Evolutionary conservation across 2,329 filamentous ascomycete genomes (phyloP), one percentile per base, ranked within the genome.

Genomic region (Chrysoporthe deuterocubensis): DNA sequence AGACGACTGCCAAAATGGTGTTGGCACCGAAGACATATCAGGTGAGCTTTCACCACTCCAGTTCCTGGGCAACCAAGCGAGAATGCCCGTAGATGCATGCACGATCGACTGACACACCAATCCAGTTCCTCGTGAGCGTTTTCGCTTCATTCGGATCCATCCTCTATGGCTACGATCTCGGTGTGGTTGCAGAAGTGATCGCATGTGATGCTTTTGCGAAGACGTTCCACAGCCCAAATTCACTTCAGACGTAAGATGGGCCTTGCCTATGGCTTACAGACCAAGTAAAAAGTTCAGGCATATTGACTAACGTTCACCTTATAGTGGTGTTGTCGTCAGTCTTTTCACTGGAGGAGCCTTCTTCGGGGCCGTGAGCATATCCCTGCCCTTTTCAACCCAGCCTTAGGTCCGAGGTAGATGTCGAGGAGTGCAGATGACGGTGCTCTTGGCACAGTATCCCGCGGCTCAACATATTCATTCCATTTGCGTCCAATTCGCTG

Each of bases 291-390:
- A 63, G 67, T 66, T 65, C 59, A 67, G 14, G n/a, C n/a, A 16
- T 1, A 56, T n/a, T 26, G 3, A 32, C 37, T 64, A 34, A 64
- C n/a, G 37, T 9, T 62, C 21, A 58, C 48, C 5, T 60, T 21
- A 7, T 26, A 89, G 84, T 48, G 91, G 90, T 64, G 86, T 90
- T 3, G 90, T 93, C 0, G 92, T 94, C 1, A 92, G 90, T 1
- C 84, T 94, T 68, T 94, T 95, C 77, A 95, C 92, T 0, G 90
- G 92, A 48, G 85, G 85, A n/a, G 91, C 91, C 32, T 93, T 93
- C 79, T 85, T 91, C 71, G 91, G 91, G 9, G 88, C 91, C 37
- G 57, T 60, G 34, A 60, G 57, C 37, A 60, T 4, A 60, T 11
- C 21, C n/a, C 56, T 34, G 1, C 13, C 21, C 50, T 40, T 6